Percentiles rank a stretch among this genome's conserved stretches.
Conservation (phyloP, 257 asterid genomes). For the Nicotiana attenuata region DNA sequence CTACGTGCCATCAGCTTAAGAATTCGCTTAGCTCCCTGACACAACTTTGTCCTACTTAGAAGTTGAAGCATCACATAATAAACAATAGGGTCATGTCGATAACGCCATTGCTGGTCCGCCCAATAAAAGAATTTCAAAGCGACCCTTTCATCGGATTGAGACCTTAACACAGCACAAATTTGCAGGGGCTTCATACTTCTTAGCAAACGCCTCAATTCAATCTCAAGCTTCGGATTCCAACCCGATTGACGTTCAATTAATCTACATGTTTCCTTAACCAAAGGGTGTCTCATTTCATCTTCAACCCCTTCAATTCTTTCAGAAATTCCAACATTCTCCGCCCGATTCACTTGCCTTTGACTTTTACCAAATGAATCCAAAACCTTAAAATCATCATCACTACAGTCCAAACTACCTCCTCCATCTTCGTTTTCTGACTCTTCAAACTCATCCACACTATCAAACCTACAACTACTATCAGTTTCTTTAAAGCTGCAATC, state of each 20-base stretch:
- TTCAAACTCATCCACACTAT: slow-evolving; percentile 26
- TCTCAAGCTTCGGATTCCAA: slow-evolving; percentile 73
- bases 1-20: slow-evolving; percentile 65
- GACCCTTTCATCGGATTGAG: slow-evolving; percentile 75
- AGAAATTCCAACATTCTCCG: slow-evolving; percentile 4
- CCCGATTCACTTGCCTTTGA: slow-evolving; percentile 16
- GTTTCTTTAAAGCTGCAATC: slow-evolving; percentile 21
- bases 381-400: slow-evolving; percentile 51
- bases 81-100: slow-evolving; percentile 62
- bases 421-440: slow-evolving; percentile 33
- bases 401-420: slow-evolving; percentile 25
- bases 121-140: slow-evolving; percentile 78
- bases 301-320: slow-evolving; percentile 43
- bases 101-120: slow-evolving; percentile 95
- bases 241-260: slow-evolving; percentile 49
- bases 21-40: slow-evolving; percentile 89
- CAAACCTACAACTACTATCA: slow-evolving; percentile 26
- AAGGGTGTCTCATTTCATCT: slow-evolving; percentile 68
- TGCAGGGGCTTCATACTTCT: slow-evolving; percentile 65
- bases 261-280: slow-evolving; percentile 71
- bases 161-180: slow-evolving; percentile 68
- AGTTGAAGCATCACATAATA: slow-evolving; percentile 72
- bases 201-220: slow-evolving; percentile 59
- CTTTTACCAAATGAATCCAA: slow-evolving; percentile 39
- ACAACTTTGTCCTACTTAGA: slow-evolving; percentile 76